Percentiles rank a stretch among this genome's conserved stretches.
Evolutionary conservation across 1,139 yeast genomes (phyloP).

Genomic region (Tardiomyces depauwii): DNA sequence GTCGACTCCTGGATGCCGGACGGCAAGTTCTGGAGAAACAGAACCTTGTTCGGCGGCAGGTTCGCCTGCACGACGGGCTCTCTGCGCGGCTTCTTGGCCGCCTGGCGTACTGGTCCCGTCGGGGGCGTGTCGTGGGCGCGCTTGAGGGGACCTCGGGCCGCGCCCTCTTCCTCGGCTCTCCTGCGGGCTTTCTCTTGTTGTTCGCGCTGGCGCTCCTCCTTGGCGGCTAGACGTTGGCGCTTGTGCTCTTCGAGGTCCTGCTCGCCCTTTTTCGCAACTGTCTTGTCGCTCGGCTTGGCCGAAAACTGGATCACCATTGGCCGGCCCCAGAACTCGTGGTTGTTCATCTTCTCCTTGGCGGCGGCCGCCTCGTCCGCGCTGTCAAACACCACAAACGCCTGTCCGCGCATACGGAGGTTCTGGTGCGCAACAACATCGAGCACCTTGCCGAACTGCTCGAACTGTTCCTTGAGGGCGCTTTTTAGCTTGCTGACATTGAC

Average conservation of each 20-base stretch:
- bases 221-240: constrained; percentile 20
- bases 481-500: constrained; percentile 44
- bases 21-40: constrained; percentile 61
- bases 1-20: constrained; percentile 31
- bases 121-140: background rate
- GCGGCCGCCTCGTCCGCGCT: constrained; percentile 32
- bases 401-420: constrained; percentile 62
- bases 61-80: constrained; percentile 10
- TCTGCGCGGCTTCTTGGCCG: constrained; percentile 16
- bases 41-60: constrained; percentile 52
- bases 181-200: background rate
- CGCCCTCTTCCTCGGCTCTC: background rate
- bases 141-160: background rate
- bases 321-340: constrained; percentile 37
- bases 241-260: constrained; percentile 23
- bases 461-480: constrained; percentile 31
- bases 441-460: constrained; percentile 39
- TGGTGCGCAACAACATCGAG: constrained; percentile 48
- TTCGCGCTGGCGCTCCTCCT: constrained; percentile 11
- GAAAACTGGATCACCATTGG: constrained; percentile 38
- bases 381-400: constrained; percentile 69
- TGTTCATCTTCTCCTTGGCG: constrained; percentile 32
- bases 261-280: constrained; percentile 20
- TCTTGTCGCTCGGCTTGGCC: constrained; percentile 38
- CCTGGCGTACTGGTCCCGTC: constrained; percentile 5